These are phyloP conservation scores for Komagataella ulmi DNA, from an alignment of 805 yeast genomes.

Conservation along the genomic window DNA sequence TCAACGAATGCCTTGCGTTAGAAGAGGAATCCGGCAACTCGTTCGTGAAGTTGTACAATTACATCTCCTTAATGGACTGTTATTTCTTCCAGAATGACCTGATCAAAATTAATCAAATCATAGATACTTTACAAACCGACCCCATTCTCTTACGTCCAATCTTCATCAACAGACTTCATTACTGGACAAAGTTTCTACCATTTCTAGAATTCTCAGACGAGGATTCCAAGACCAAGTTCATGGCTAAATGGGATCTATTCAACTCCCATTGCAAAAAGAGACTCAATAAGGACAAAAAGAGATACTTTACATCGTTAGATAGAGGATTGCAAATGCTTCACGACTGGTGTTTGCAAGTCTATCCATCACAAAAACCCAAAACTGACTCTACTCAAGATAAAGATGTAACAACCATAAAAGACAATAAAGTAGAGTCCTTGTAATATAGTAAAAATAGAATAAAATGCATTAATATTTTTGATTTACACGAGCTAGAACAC, in stretches of 20 bases:
- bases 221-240: background rate
- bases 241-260: background rate
- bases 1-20: background rate
- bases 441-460: background rate
- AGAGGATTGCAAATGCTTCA: background rate
- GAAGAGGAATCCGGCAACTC: background rate
- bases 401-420: background rate
- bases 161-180: background rate
- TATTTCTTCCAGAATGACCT: background rate
- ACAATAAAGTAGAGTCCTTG: background rate
- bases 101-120: background rate
- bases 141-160: background rate
- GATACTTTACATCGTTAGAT: background rate
- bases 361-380: background rate
- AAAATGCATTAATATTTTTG: background rate
- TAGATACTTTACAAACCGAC: background rate
- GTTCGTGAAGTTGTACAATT: background rate
- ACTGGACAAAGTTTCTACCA: constrained; percentile 1
- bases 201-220: constrained; percentile 3
- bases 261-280: background rate
- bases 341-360: background rate
- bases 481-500: constrained; percentile 24
- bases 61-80: background rate
- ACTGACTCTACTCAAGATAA: background rate
- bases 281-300: background rate